Evolutionary conservation across 2,329 filamentous ascomycete species (phyloP), one percentile per base, ranked within the genome.

Genomic region (Chaetomium olivaceum): DNA sequence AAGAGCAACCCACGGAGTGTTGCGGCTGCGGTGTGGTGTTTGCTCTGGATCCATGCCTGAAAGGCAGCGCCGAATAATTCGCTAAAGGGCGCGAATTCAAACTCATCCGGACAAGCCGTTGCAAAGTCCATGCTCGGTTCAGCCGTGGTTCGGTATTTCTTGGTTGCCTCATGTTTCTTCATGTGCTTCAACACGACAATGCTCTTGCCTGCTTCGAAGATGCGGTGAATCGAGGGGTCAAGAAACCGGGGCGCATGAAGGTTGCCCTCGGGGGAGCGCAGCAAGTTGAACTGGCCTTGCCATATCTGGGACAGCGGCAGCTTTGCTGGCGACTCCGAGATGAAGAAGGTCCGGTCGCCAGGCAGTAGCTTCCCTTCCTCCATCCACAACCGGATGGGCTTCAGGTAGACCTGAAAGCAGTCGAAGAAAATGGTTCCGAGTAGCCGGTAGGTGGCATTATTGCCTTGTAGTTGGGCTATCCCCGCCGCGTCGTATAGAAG

Each of bases 171-270:
- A 66, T 84, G 81, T 63, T 83, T 81, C 50, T 88, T 86, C 12
- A 97, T 81, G 57, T 89, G 85, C 67, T 89, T 89, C n/a, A 97
- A 79, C 54, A 97, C 90, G 1, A 95, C 87, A 63, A 95, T 89
- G 71, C 90, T 96, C 77, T 97, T 97, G 0, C 94, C 94, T 1
- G 92, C 89, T 1, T 89, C 92, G 72, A 97, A 94, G 46, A 97
- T 92, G 68, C 88, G 90, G 27, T 81, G 79, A 0, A 87, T 87
- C 1, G 89, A 85, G 2, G 89, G 83, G 48, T 88, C 86, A 4
- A 97, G 81, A 69, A 97, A 97, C 2, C 79, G 83, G 0, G 94
- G 93, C 0, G 89, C 88, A 71, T 90, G 87, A 1, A 93, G 76
- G 1, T 79, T 78, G 19, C 88, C 87, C 51, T 87, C 80, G 3